A percentile compares a stretch with the other conserved stretches of the same genome.
These are phyloP conservation scores for Euphorbia tirucalli DNA, from an alignment of 345 rosid genomes.

Conservation along the genomic window DNA sequence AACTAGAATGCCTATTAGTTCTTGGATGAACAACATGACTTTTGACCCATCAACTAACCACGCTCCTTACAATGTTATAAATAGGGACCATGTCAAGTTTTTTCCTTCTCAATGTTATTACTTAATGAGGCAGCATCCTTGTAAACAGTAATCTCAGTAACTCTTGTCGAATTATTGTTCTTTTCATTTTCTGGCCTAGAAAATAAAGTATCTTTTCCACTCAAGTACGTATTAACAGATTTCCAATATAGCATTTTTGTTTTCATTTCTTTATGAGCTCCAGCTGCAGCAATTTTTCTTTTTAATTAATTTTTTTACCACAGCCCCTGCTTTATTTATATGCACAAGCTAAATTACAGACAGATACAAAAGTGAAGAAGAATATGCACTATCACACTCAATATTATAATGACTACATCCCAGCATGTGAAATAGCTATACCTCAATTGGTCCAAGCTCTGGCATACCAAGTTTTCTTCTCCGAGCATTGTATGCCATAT, in stretches of 20 bases:
- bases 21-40: background rate
- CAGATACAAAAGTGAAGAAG: background rate
- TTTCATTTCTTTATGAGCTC: background rate
- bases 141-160: background rate
- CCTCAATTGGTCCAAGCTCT: constrained; percentile 92
- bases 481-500: constrained; percentile 94
- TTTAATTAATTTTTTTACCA: no score
- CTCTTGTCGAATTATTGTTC: background rate
- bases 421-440: constrained; percentile 12
- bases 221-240: background rate
- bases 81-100: background rate
- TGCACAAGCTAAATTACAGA: background rate
- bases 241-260: background rate
- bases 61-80: background rate
- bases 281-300: background rate
- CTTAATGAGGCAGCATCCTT: background rate
- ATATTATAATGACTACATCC: background rate
- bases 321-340: background rate
- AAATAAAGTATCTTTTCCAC: background rate
- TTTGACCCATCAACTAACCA: background rate
- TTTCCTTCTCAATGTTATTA: background rate
- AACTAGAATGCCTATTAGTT: background rate
- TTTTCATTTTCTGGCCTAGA: background rate
- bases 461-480: constrained; percentile 68
- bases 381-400: background rate